phyloP scores from a whole-genome alignment of 202 grass and related monocot species.

The Setaria italica region DNA sequence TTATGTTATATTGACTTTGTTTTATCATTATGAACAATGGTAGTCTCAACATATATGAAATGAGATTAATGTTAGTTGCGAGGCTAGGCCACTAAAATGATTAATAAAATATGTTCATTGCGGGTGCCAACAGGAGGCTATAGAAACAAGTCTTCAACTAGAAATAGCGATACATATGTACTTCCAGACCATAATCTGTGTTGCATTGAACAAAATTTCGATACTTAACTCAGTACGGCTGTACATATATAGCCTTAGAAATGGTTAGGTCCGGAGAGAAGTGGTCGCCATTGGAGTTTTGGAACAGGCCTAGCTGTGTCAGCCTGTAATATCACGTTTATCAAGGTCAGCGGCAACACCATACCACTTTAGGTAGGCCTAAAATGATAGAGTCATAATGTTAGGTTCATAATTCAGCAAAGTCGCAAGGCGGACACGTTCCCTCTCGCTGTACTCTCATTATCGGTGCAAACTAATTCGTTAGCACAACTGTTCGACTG shows the following conservation, averaged over 20 bases:
- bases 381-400: not conserved
- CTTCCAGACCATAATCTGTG: not conserved
- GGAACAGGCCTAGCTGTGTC: not conserved
- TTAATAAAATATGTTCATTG: not conserved
- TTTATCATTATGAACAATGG: no score
- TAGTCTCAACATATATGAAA: no score
- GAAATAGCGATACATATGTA: not conserved
- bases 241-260: not conserved
- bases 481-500: conserved; percentile 10
- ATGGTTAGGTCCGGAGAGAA: not conserved
- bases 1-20: no score
- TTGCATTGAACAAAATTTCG: not conserved
- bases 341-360: not conserved
- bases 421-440: not conserved
- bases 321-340: not conserved
- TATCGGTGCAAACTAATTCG: not conserved
- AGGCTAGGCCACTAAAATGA: no score
- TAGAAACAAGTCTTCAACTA: not conserved
- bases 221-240: no score
- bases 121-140: not conserved
- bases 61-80: no score
- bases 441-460: conserved; percentile 6
- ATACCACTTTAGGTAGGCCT: not conserved
- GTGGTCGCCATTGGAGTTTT: not conserved
- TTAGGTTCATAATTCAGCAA: not conserved